Base-by-base conservation (phyloP, 202 grass and related monocot genomes). In the Alloteropsis angusta region DNA sequence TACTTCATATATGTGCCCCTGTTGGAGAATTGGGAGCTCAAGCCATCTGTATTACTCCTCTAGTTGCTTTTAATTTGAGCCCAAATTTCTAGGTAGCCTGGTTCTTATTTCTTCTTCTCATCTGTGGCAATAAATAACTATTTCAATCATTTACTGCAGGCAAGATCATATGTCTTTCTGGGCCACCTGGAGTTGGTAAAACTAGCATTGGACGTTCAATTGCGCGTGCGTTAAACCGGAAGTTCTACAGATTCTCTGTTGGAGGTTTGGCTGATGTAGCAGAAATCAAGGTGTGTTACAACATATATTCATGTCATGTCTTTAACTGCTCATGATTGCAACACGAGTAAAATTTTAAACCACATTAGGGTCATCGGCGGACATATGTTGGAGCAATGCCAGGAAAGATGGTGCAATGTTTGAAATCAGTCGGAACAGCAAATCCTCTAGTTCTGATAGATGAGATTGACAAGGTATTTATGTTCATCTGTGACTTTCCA, bases 381-480 rank as follows among this genome's bases (percentile, higher is more conserved):
- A 99, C 96, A 5, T 99, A 99, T 81, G 87, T 99, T 77, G 92
- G 96, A 76, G 96, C 96, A 43, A 99, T 99, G 96, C 96, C 96
- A 75, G 96, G 96, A 83, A 99, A 99, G 86, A 96, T 99, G 86
- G 92, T 96, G 73, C 96, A 99, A 63, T 99, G 96, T 82, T 86
- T 99, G 38, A 99, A 96, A 85, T 87, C 80, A 54, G 92, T 96
- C 45, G 88, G 88, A 70, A 99, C 96, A 84, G 84, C 92, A 82
- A 99, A 99, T 75, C 96, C 96, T 76, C 72, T 99, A 41, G 96
- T 99, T 74, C 60, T 99, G 68, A 96, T 99, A 80, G 96, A 99
- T 88, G 96, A 99, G 71, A 96, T 99, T 21, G 96, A 99, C 79
- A 99, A 99, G 92, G 96, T 99, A 88, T 70, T 80, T 16, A 28